Base-by-base conservation (phyloP, 2,329 filamentous ascomycete species). In the Penicillium sp. region DNA sequence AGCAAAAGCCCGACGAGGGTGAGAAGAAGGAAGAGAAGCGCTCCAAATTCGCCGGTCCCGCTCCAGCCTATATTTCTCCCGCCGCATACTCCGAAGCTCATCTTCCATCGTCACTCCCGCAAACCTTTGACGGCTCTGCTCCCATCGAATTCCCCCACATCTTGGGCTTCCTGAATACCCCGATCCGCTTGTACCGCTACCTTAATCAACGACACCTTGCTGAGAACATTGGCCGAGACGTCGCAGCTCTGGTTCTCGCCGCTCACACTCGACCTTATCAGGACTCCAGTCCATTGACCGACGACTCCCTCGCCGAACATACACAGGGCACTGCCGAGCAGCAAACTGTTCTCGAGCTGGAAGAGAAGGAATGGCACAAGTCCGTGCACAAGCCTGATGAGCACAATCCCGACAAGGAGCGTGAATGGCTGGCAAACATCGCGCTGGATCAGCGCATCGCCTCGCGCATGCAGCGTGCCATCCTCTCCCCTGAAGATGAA, bases 151-250 rank as follows among this genome's bases (percentile, higher is more conserved):
- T 95, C 68, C 91, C 91, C 1, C 91, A 97, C 66, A 80, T 96
- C 49, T 84, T 98, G 28, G 93, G 93, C 51, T 95, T 98, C 75
- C 74, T 87, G 53, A 91, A 93, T 72, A 96, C 91, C 3, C 87
- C 90, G 0, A 86, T 84, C 55, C 85, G 93, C 51, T 77, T 97
- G 51, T 86, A 86, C 63, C 86, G 93, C 55, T 98, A 90, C 77
- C 76, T 98, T 51, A 95, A 85, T 67, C 84, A 69, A 52, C 85
- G 93, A 46, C 73, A 81, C 53, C 77, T 95, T n/a, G 91, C 91
- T 54, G 91, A 98, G 64, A 78, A 84, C 39, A 83, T 96, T 51
- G 93, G 93, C 44, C 84, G 88, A 37, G 83, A 96, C 55, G 89
- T 94, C 13, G 91, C 91, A 0, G 86, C 89, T 33, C 83, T 86